Evolutionary conservation across 2,329 filamentous ascomycete genomes (phyloP).

Genomic region (Pseudocercospora eumusae): DNA sequence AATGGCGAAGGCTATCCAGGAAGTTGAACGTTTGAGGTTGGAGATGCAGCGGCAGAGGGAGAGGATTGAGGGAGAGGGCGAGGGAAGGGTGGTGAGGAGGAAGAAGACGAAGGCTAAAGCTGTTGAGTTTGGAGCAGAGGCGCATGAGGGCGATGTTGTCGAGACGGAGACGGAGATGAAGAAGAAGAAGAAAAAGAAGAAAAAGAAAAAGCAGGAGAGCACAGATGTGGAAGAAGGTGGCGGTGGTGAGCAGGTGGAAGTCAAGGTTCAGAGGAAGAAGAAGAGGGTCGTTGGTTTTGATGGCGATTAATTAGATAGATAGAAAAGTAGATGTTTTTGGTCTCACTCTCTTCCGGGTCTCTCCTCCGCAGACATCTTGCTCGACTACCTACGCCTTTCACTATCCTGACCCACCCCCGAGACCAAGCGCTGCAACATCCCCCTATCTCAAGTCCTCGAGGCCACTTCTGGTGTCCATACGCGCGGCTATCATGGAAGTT

Average conservation of each 20-base stretch:
- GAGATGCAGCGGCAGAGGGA: conserved; percentile 87
- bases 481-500: no score
- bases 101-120: conserved; percentile 55
- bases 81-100: conserved; percentile 64
- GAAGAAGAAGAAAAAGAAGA: conserved; percentile 22
- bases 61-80: conserved; percentile 66
- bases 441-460: no score
- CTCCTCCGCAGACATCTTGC: no score
- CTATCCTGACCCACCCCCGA: no score
- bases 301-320: no score
- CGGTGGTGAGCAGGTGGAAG: conserved; percentile 14
- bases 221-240: conserved; percentile 16
- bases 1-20: conserved; percentile 83
- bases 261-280: conserved; percentile 45
- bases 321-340: no score
- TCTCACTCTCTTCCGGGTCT: no score
- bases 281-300: conserved; percentile 42
- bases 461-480: no score
- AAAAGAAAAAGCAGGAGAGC: conserved; percentile 22
- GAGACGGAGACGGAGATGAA: no score
- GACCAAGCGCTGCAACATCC: no score
- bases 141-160: conserved; percentile 25
- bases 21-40: conserved; percentile 80
- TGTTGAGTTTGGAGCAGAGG: conserved; percentile 27
- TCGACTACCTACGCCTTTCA: no score